Percentiles rank a stretch among this genome's conserved stretches.
These are phyloP conservation scores for Syzygium oleosum DNA, from an alignment of 345 rosid species.

Conservation along the genomic window DNA sequence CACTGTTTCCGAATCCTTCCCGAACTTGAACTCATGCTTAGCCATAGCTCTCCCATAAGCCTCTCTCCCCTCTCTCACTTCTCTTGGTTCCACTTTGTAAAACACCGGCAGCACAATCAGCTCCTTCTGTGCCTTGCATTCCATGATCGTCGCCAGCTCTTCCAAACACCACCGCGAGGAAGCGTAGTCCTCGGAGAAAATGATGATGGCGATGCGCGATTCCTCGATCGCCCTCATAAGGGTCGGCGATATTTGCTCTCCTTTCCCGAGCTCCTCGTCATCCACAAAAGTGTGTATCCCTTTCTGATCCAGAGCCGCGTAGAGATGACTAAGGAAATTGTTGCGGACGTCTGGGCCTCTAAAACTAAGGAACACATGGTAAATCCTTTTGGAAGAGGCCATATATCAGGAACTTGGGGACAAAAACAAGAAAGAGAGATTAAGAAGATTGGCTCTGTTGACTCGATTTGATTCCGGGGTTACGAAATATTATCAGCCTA, in stretches of 20 bases:
- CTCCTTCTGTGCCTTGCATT: background rate
- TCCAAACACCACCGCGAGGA: background rate
- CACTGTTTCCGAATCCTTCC: fast-evolving
- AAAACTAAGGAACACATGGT: background rate
- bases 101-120: background rate
- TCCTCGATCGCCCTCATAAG: background rate
- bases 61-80: fast-evolving
- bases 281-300: background rate
- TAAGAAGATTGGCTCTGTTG: background rate
- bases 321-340: background rate
- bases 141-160: background rate
- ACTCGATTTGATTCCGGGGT: fast-evolving
- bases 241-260: background rate
- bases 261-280: background rate
- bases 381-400: background rate
- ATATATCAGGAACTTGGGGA: background rate
- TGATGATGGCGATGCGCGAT: fast-evolving
- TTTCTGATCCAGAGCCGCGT: fast-evolving
- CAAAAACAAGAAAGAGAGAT: background rate
- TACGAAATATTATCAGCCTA: fast-evolving
- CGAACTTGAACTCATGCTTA: fast-evolving
- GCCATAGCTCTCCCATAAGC: background rate
- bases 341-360: background rate
- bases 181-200: fast-evolving
- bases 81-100: background rate